Base-by-base conservation (phyloP, 2,329 filamentous ascomycete species). In the Colletotrichum siamense region DNA sequence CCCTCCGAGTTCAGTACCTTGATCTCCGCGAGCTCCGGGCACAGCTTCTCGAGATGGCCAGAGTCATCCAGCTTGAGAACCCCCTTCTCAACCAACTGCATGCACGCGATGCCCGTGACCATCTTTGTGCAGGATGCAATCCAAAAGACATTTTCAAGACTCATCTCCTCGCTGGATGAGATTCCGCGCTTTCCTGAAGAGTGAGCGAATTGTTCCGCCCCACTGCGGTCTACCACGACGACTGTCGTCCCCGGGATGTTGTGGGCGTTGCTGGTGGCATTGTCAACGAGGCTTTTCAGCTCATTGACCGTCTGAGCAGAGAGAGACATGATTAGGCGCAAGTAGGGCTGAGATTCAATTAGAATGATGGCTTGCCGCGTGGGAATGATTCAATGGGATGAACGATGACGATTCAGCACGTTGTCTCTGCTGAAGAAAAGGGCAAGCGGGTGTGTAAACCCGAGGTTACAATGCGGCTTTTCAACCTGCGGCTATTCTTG, bases 121-220 rank as follows among this genome's bases (percentile, higher is more conserved):
- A 91, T 85, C 82, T 92, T 92, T 18, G 91, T 91, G 79, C 89
- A 91, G 0, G 89, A 91, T 0, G 90, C 90, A 7, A 92, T 85
- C 89, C 88, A 91, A 80, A 93, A 94, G 1, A 91, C 84, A 10
- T 86, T 91, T 52, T 94, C 91, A 0, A 91, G 82, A 0, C 88
- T 88, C 89, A 94, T 92, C 6, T 88, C 84, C 62, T 91, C 87
- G 0, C 84, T 78, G 3, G 84, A 84, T 0, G 66, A 82, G 7
- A 86, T 63, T 0, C 90, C 90, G 4, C 86, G 83, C 22, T 85
- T 87, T 1, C 90, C 91, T 0, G 88, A 82, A 0, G 89, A 83
- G 78, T 91, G 85, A 4, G 85, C 84, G 77, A 90, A 88, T 1
- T 89, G 81, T 10, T 89, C 87, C 4, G 86, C 81, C 24, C 89